A percentile compares a stretch with the other conserved stretches of the same genome.
Conservation (phyloP, 805 yeast genomes). For the Priceomyces melissophilus region DNA sequence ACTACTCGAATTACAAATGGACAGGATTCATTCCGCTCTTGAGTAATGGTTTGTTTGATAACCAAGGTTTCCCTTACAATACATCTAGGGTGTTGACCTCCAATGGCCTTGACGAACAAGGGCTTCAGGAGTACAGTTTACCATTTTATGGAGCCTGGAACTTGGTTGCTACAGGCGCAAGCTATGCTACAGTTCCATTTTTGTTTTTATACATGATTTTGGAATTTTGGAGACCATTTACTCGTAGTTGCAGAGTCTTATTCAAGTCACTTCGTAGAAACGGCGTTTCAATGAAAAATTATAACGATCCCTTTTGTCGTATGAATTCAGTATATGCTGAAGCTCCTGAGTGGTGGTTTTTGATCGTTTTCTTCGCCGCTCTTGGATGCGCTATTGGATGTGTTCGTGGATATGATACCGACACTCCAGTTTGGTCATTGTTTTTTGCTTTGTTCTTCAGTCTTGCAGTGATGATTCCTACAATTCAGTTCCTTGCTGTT, state of each 20-base stretch:
- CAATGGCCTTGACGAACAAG: constrained; percentile 22
- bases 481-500: constrained; percentile 33
- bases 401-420: constrained; percentile 37
- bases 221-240: constrained; percentile 12
- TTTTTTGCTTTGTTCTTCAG: constrained; percentile 39
- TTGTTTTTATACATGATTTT: constrained; percentile 8
- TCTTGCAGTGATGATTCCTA: constrained; percentile 36
- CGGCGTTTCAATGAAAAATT: constrained; percentile 7
- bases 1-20: constrained; percentile 27
- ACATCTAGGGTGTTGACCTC: constrained; percentile 34
- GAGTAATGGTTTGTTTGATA: constrained; percentile 19
- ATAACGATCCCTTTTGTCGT: constrained; percentile 25
- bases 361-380: constrained; percentile 23
- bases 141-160: constrained; percentile 27
- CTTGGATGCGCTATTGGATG: constrained; percentile 37
- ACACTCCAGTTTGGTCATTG: constrained; percentile 42
- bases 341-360: constrained; percentile 46
- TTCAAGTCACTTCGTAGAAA: constrained; percentile 15
- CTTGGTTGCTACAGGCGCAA: constrained; percentile 20
- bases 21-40: constrained; percentile 24
- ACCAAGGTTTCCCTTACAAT: constrained; percentile 20
- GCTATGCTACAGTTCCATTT: constrained; percentile 10
- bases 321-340: constrained; percentile 44
- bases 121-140: constrained; percentile 18
- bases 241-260: constrained; percentile 4